Base-by-base conservation (phyloP, 75 land plant species). In the Gnetum montanum region DNA sequence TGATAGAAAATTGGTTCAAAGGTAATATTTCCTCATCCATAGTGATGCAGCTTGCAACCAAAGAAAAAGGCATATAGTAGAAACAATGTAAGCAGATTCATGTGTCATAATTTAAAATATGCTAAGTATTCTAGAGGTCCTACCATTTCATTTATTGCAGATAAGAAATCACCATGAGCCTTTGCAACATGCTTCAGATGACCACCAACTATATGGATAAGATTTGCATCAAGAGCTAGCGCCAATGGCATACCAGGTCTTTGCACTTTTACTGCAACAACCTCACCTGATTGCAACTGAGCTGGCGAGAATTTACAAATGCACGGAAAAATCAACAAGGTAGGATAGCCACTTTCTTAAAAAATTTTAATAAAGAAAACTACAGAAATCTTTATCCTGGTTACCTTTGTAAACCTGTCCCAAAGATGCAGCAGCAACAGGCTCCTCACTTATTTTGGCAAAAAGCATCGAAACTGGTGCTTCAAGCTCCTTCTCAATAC, bases 341-440 rank as follows among this genome's bases (percentile, higher is more conserved):
- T 40, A 40, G 41, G 41, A 10, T 10, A 16, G 54, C 25, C 16
- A 52, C 35, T n/a, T n/a, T n/a, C n/a, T n/a, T n/a, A n/a, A n/a
- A n/a, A n/a, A n/a, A n/a, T n/a, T n/a, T n/a, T n/a, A n/a, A n/a
- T n/a, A n/a, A n/a, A n/a, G n/a, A n/a, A n/a, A n/a, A n/a, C n/a
- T n/a, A n/a, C n/a, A n/a, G n/a, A n/a, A n/a, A 58, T 62, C n/a
- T 41, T 11, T 18, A 18, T 31, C 30, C 26, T 25, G 27, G 49
- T 47, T 61, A 94, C 98, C 98, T 89, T 88, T 94, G 61, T 94
- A 94, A 19, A 94, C 98, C 66, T 94, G 98, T 34, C 98, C 98
- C 47, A 89, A 70, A 6, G 98, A 94, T 54, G 96, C 96, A 41
- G 98, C 96, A 31, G 98, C 98, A 48, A 94, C 58, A 38, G 98